Conservation (phyloP, 2,329 filamentous ascomycete species). For the Cordyceps pruinosa region DNA sequence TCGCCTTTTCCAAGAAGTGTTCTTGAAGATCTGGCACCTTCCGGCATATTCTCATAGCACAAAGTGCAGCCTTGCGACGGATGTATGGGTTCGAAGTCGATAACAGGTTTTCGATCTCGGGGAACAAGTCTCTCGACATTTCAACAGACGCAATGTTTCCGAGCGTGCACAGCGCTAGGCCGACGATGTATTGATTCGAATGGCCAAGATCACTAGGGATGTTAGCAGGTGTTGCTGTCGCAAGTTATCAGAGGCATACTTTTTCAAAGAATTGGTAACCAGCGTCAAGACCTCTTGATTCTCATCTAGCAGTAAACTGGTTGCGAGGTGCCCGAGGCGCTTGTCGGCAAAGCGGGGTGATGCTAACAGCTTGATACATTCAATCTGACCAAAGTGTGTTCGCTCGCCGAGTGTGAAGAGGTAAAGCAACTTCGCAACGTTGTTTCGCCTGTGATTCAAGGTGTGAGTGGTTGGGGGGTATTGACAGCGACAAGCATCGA, state of each 20-base stretch:
- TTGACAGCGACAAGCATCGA: neutral
- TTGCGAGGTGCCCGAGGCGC: conserved; percentile 88
- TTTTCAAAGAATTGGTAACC: conserved; percentile 96
- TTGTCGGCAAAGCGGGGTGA: conserved; percentile 98
- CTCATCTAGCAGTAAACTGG: conserved; percentile 92
- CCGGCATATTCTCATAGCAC: conserved; percentile 96
- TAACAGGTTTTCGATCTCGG: conserved; percentile 87
- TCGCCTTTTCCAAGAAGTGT: conserved; percentile 92
- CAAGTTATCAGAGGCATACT: conserved; percentile 48
- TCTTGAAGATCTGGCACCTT: conserved; percentile 97
- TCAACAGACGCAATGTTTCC: conserved; percentile 97
- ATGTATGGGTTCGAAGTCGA: conserved; percentile 98
- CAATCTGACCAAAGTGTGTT: conserved; percentile 98
- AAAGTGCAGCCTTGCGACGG: conserved; percentile 91
- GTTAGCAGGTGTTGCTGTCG: conserved; percentile 12
- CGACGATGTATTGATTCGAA: conserved; percentile 97
- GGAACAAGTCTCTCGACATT: conserved; percentile 95
- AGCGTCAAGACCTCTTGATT: conserved; percentile 97
- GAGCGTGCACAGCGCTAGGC: conserved; percentile 88
- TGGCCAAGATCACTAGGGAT: conserved; percentile 77
- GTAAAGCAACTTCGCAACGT: conserved; percentile 96
- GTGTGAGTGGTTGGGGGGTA: neutral
- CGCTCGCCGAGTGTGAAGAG: conserved; percentile 96
- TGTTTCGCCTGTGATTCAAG: conserved; percentile 73
- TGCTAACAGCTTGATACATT: conserved; percentile 94